A percentile compares a stretch with the other conserved stretches of the same genome.
These are phyloP conservation scores for Mrakiaceae sp. DNA, from an alignment of 1,284 basidiomycete genomes.

Conservation along the genomic window DNA sequence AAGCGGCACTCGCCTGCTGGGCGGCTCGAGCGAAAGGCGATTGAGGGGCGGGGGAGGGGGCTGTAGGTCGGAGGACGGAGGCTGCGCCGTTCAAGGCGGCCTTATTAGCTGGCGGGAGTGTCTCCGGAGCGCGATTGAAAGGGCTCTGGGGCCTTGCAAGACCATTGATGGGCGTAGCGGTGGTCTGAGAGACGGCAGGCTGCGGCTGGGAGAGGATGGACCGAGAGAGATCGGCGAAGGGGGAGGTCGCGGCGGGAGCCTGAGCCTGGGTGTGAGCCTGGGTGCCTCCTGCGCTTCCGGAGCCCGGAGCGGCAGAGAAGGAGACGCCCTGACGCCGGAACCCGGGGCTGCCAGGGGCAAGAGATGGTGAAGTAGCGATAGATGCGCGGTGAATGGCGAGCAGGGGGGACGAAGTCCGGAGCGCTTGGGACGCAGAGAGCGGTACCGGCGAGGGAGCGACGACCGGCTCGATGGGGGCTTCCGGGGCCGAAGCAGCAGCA, in stretches of 20 bases:
- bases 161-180: neutral
- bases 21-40: slow-evolving; percentile 8
- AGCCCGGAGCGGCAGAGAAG: neutral
- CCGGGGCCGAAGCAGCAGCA: neutral
- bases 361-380: neutral
- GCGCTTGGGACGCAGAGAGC: slow-evolving; percentile 10
- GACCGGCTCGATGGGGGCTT: neutral
- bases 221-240: neutral
- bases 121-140: neutral
- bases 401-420: slow-evolving; percentile 13
- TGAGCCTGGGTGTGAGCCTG: neutral
- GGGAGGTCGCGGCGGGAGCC: neutral
- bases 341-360: too few relatives aligned
- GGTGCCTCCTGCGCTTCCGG: too few relatives aligned
- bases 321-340: too few relatives aligned
- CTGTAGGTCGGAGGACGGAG: neutral
- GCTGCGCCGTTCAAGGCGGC: neutral
- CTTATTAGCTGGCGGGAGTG: neutral
- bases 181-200: neutral
- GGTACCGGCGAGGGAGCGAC: slow-evolving; percentile 1
- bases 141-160: neutral
- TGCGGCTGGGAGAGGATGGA: neutral
- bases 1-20: slow-evolving; percentile 7
- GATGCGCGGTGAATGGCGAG: slow-evolving; percentile 14
- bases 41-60: neutral